These are phyloP conservation scores for Pezicula rhizophila DNA, from an alignment of 2,329 filamentous ascomycete genomes.

Conservation along the genomic window DNA sequence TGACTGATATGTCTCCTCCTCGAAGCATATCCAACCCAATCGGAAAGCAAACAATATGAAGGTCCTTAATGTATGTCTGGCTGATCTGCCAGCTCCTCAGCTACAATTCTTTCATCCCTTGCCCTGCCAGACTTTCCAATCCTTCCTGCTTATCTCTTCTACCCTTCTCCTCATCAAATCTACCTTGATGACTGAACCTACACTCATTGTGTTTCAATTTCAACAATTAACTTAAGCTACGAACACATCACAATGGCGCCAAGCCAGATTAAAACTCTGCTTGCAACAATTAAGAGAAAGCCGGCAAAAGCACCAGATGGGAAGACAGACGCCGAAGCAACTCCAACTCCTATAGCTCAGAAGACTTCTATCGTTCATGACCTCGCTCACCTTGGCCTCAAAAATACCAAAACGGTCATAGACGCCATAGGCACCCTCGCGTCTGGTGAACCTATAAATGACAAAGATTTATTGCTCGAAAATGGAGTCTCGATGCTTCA, in stretches of 20 bases:
- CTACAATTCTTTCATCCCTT: background rate
- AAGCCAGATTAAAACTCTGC: conserved; percentile 32
- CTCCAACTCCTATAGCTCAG: conserved; percentile 22
- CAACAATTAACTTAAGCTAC: background rate
- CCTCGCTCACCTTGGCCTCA: conserved; percentile 31
- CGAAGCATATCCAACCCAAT: conserved; percentile 4
- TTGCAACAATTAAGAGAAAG: conserved; percentile 40
- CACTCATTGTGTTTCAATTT: background rate
- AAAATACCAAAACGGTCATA: conserved; percentile 32
- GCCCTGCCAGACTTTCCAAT: background rate
- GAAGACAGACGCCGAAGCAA: conserved; percentile 33
- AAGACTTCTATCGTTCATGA: conserved; percentile 36
- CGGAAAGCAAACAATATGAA: background rate
- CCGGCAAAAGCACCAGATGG: conserved; percentile 41
- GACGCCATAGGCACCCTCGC: conserved; percentile 36
- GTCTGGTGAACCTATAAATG: conserved; percentile 38
- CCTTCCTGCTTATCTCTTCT: background rate
- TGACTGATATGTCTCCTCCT: background rate
- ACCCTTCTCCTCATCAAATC: background rate
- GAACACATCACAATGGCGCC: conserved; percentile 17
- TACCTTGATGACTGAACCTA: background rate
- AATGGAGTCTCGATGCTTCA: conserved; percentile 47
- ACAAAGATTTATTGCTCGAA: conserved; percentile 42
- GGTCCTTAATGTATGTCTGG: background rate
- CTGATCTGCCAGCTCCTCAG: background rate